Base-by-base conservation (phyloP, 768 basidiomycete genomes). In the Glaciozyma antarctica region DNA sequence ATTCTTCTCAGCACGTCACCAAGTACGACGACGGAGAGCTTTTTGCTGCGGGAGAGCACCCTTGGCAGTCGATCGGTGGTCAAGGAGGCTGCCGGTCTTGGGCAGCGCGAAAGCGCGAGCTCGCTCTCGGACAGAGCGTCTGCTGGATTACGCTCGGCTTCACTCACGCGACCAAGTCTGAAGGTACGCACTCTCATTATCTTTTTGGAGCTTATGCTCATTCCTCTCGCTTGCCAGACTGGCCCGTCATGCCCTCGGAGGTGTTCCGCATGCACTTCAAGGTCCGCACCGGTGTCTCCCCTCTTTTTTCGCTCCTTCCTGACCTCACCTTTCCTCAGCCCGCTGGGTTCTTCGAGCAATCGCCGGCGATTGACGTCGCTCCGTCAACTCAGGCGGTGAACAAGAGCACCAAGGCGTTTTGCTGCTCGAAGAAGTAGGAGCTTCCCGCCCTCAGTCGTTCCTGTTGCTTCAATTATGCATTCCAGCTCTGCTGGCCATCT, bases 11-110 rank as follows among this genome's bases (percentile, higher is more conserved):
- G n/a, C 71, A 62, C 60, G 73, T 73, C 30, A 74, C 73, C 21
- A 65, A 62, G 30, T 62, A 75, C 60, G 13, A 45, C 21, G 74
- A 76, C 38, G 60, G 58, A 41, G 75, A 76, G 66, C 66, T 76
- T 1, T 76, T 60, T 58, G 53, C 38, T 3, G 38, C 61, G 7
- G 61, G 61, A 9, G 61, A 62, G 53, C 53, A 62, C 53, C 12
- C 38, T 19, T 55, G 53, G 53, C 61, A 62, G 54, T 55, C 53
- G 3, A 16, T 28, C 44, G 61, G 61, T 4, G 61, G 61, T 2
- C 43, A 21, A 28, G 61, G 61, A 1, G 53, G 61, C 16, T 62
- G 61, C 54, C 24, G 43, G 28, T 32, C 53, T 16, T 62, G 61
- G 61, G 61, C 53, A 6, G 26, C 15, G 7, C 43, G 61, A 3